Conservation (phyloP, 2,329 filamentous ascomycete species). For the Didymella sp. region DNA sequence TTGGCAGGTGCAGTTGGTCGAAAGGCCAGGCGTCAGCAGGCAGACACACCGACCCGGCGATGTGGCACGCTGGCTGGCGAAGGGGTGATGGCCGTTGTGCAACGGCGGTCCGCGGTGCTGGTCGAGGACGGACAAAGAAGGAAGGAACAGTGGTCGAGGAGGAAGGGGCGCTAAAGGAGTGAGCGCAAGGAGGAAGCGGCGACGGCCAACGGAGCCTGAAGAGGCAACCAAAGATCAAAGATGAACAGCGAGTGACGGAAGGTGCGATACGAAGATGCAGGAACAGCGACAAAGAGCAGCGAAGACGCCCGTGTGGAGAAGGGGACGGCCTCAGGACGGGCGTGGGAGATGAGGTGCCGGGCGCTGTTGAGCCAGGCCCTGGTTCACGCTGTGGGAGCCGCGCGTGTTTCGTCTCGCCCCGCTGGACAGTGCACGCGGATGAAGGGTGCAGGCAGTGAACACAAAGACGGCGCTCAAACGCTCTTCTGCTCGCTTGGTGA, state of each 20-base stretch:
- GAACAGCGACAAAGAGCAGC: slow-evolving; percentile 15
- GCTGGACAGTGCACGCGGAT: slow-evolving; percentile 16
- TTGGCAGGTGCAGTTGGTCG: slow-evolving; percentile 3
- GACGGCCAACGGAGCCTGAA: slow-evolving; percentile 19
- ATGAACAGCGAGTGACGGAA: slow-evolving; percentile 16
- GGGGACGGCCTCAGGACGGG: slow-evolving; percentile 13
- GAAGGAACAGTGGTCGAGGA: slow-evolving; percentile 14
- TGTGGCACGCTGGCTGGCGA: slow-evolving; percentile 11
- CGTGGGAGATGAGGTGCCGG: slow-evolving; percentile 19
- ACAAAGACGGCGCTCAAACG: slow-evolving; percentile 12
- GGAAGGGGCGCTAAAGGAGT: slow-evolving; percentile 14
- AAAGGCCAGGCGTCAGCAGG: slow-evolving; percentile 13
- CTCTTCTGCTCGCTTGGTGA: slow-evolving; percentile 12
- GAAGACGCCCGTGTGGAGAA: slow-evolving; percentile 14
- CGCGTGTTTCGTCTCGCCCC: slow-evolving; percentile 22
- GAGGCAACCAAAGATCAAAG: slow-evolving; percentile 15
- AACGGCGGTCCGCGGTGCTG: slow-evolving; percentile 11
- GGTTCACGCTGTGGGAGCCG: slow-evolving; percentile 19
- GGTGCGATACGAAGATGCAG: neutral
- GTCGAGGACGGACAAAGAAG: slow-evolving; percentile 9
- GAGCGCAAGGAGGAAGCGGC: slow-evolving; percentile 16
- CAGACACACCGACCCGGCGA: slow-evolving; percentile 6
- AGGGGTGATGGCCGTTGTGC: slow-evolving; percentile 13
- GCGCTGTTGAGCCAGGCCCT: slow-evolving; percentile 18
- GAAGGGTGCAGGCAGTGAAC: slow-evolving; percentile 5